A percentile compares a stretch with the other conserved stretches of the same genome.
phyloP scores from a whole-genome alignment of 805 yeast species.

The Suhomyces emberorum region DNA sequence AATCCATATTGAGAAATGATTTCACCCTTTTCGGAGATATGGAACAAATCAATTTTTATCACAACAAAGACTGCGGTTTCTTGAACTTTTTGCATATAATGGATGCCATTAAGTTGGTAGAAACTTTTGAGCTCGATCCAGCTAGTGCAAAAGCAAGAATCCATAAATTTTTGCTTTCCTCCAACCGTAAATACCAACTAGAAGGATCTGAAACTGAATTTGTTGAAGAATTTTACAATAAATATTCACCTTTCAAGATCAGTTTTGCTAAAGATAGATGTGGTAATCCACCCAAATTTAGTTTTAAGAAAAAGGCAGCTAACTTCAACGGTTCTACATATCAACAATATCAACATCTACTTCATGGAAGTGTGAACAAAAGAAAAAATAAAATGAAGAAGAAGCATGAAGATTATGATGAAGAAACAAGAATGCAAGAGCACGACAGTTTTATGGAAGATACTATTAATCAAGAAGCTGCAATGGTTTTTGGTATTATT shows the following conservation, averaged over 20 bases:
- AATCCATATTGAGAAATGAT: slow-evolving; percentile 52
- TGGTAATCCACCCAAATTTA: slow-evolving; percentile 65
- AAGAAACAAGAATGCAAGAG: slow-evolving; percentile 8
- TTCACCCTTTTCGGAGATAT: slow-evolving; percentile 64
- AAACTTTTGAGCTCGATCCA: slow-evolving; percentile 43
- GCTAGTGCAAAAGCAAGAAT: slow-evolving; percentile 27
- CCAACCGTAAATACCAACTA: background rate
- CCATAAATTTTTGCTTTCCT: slow-evolving; percentile 49
- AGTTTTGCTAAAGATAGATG: slow-evolving; percentile 79
- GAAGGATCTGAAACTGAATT: slow-evolving; percentile 23
- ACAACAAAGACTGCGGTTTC: slow-evolving; percentile 70
- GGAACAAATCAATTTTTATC: slow-evolving; percentile 73
- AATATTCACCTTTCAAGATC: slow-evolving; percentile 54
- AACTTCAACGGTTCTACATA: slow-evolving; percentile 15
- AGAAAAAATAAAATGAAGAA: slow-evolving; percentile 2
- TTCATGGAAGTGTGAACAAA: slow-evolving; percentile 8
- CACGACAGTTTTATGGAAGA: slow-evolving; percentile 14
- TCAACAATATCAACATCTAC: slow-evolving; percentile 13
- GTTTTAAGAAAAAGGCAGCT: slow-evolving; percentile 41
- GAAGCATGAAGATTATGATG: slow-evolving; percentile 7
- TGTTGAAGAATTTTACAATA: slow-evolving; percentile 31
- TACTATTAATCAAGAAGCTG: slow-evolving; percentile 39
- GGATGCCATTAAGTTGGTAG: slow-evolving; percentile 63
- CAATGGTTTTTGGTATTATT: slow-evolving; percentile 44
- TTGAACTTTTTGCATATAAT: slow-evolving; percentile 63